Base-by-base conservation (phyloP, 805 yeast species). In the Kluyveromyces lactis region DNA sequence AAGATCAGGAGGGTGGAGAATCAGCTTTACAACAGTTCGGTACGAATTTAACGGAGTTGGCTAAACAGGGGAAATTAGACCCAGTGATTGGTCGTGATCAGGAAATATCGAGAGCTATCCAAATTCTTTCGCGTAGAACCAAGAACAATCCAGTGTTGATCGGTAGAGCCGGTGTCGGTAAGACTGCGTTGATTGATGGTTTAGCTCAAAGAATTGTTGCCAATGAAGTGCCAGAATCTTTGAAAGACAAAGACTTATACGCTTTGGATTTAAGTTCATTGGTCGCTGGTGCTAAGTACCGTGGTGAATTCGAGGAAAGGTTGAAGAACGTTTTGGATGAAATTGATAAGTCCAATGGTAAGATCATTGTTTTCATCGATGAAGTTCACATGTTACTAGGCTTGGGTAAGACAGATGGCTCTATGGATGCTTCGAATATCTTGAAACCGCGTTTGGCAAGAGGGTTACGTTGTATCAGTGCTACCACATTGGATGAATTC, bases 71-170 rank as follows among this genome's bases (percentile, higher is more conserved):
- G 21, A 86, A 86, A 52, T 68, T 90, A 28, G 98, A 90, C 54
- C 98, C 98, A 0, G 97, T 92, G 17, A 92, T 90, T 53, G 98
- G 98, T 3, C 71, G 97, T 46, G 97, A 92, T 53, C 95, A 89
- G 46, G 97, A 92, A 56, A 92, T 90, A 41, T 73, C 90, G 42
- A 70, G 98, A 43, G 90, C 97, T 0, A 81, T 90, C 41, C 97
- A 90, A 58, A 89, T 90, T 35, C 65, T 90, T 33, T 86, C 96
- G 1, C 69, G 98, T 50, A 72, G 97, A 58, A 87, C 97, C 1
- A 90, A 90, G 62, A 92, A 92, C 60, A 90, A 90, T 55, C 98
- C 98, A 0, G 95, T 92, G 1, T 62, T 90, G 40, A 87, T 92
- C 31, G 98, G 98, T 46, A 78, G 84, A 49, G 98, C 98, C 1